Percentiles rank a stretch among this genome's conserved stretches.
Evolutionary conservation across 176 grass and related monocot genomes (phyloP).

Genomic region (Triticum urartu): DNA sequence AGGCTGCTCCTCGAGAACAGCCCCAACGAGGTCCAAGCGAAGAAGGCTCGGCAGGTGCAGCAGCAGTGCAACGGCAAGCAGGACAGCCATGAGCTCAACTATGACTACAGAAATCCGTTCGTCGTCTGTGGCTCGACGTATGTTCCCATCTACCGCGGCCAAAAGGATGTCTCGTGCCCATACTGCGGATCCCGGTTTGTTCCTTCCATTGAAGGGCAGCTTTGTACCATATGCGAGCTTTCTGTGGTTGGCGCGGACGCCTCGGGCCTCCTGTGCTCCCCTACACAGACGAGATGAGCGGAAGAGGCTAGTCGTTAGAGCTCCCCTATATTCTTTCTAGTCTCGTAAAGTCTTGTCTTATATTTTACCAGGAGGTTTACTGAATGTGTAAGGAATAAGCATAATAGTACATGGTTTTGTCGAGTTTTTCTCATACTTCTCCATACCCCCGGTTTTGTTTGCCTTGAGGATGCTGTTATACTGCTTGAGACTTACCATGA

Average conservation of each 20-base stretch:
- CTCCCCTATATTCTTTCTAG: conserved; percentile 48
- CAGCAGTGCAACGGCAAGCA: conserved; percentile 59
- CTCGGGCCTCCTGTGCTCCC: conserved; percentile 85
- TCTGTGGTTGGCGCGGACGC: conserved; percentile 73
- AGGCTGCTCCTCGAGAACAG: conserved; percentile 85
- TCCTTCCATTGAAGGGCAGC: conserved; percentile 61
- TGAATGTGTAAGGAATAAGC: conserved; percentile 75
- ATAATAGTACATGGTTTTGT: conserved; percentile 62
- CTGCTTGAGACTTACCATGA: conserved; percentile 36
- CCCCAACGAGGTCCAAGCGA: conserved; percentile 68
- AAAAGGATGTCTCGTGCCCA: conserved; percentile 86
- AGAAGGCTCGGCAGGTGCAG: conserved; percentile 77
- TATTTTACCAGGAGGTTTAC: conserved; percentile 43
- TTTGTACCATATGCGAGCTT: conserved; percentile 94
- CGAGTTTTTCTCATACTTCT: not conserved
- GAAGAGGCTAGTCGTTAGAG: conserved; percentile 29
- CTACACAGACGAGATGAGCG: conserved; percentile 80
- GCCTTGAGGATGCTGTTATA: conserved; percentile 39
- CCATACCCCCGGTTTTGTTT: conserved; percentile 25
- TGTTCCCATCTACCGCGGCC: conserved; percentile 92
- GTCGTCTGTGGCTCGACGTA: conserved; percentile 82
- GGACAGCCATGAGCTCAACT: conserved; percentile 73
- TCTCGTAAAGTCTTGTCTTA: conserved; percentile 28
- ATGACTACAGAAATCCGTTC: conserved; percentile 94
- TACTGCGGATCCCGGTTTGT: conserved; percentile 81